These are phyloP conservation scores for Emmonsiellopsis sp. DNA, from an alignment of 2,329 filamentous ascomycete species.

Conservation along the genomic window DNA sequence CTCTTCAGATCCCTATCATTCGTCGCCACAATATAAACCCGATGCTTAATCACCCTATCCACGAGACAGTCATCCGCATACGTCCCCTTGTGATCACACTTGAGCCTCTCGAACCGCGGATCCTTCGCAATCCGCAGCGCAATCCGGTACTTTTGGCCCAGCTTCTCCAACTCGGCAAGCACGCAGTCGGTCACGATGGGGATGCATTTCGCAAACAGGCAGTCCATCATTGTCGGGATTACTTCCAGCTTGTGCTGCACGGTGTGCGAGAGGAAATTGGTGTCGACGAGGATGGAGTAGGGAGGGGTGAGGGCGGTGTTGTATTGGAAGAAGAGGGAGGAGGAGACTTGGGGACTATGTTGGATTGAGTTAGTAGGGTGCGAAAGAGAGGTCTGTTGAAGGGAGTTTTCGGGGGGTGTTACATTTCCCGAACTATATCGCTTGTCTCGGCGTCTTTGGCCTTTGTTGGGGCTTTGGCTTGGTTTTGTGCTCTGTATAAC, in stretches of 20 bases:
- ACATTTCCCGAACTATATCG: constrained; percentile 66
- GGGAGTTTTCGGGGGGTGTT: constrained; percentile 12
- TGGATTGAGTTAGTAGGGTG: constrained; percentile 3
- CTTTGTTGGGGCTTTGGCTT: constrained; percentile 46
- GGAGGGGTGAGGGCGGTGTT: constrained; percentile 80
- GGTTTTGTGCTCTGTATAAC: constrained; percentile 57
- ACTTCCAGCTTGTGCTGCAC: constrained; percentile 85
- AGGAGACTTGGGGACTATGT: constrained; percentile 64
- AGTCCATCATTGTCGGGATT: constrained; percentile 84
- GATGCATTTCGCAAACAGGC: constrained; percentile 81
- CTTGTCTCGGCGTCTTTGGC: constrained; percentile 44
- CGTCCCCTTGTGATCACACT: constrained; percentile 83
- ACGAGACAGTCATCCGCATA: constrained; percentile 83
- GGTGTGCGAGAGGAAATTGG: constrained; percentile 84
- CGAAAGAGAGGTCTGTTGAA: background rate
- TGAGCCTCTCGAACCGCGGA: constrained; percentile 73
- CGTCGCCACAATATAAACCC: constrained; percentile 69
- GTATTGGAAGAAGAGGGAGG: constrained; percentile 77
- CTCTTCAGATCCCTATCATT: constrained; percentile 68
- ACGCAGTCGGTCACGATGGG: constrained; percentile 79
- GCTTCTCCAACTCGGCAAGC: constrained; percentile 78
- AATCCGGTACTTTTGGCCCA: constrained; percentile 80
- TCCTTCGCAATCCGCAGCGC: constrained; percentile 80
- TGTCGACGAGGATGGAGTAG: constrained; percentile 72
- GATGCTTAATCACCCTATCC: constrained; percentile 60